A percentile compares a stretch with the other conserved stretches of the same genome.
Conservation (phyloP, 352 stramenopile species). For the Phytophthora sp. region DNA sequence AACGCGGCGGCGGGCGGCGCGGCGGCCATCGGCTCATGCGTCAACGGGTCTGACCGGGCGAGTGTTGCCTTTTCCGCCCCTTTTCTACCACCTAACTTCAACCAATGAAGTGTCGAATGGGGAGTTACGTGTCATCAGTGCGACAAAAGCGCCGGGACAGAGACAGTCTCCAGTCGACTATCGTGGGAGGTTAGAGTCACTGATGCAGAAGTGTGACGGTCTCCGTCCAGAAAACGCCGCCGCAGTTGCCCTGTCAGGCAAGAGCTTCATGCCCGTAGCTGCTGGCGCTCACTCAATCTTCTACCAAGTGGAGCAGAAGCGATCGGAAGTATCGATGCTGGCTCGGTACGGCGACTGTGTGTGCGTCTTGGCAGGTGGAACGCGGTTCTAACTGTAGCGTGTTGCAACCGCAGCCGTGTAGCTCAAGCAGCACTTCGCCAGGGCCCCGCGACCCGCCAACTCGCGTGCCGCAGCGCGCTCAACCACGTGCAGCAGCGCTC, state of each 20-base stretch:
- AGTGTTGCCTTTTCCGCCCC: too few species aligned
- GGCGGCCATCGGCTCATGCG: too few species aligned
- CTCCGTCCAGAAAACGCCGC: too few species aligned
- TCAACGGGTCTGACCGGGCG: too few species aligned
- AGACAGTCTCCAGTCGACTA: too few species aligned
- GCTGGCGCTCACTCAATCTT: conserved; percentile 13
- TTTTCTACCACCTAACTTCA: background rate
- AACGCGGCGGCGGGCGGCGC: too few species aligned
- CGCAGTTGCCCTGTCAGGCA: background rate
- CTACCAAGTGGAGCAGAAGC: conserved; percentile 7
- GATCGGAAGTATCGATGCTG: conserved; percentile 13
- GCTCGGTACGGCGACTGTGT: conserved; percentile 2
- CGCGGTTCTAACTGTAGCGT: background rate
- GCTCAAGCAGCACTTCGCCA: conserved; percentile 11
- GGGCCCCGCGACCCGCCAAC: conserved; percentile 1
- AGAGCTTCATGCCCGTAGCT: too few species aligned
- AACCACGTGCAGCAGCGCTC: background rate
- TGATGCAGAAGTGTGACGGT: too few species aligned
- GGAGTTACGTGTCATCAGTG: background rate
- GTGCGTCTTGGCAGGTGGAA: background rate
- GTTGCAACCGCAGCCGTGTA: conserved; percentile 3
- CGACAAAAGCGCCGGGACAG: too few species aligned
- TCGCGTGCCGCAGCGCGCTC: conserved; percentile 8
- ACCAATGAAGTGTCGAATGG: conserved; percentile 12
- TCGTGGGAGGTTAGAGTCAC: too few species aligned